phyloP scores from a whole-genome alignment of 2,329 filamentous ascomycete genomes.

The Trichoderma sp. region DNA sequence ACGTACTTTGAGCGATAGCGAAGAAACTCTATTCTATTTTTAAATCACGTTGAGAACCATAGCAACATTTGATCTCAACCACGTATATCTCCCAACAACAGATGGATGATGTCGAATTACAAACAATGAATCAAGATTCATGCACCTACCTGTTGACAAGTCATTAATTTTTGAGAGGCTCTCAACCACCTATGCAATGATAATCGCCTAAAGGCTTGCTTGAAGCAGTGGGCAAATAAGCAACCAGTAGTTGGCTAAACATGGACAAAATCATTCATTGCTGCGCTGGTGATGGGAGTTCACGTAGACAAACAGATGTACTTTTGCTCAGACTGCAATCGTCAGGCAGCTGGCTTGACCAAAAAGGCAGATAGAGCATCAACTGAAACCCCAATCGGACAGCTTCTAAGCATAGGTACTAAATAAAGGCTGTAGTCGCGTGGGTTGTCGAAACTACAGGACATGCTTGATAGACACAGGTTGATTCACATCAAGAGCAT shows the following conservation, averaged over 20 bases:
- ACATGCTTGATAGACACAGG: neutral
- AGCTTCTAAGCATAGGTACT: neutral
- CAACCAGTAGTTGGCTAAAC: too few relatives aligned
- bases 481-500: neutral
- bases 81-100: neutral
- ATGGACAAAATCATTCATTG: too few relatives aligned
- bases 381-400: neutral
- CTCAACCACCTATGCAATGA: too few relatives aligned
- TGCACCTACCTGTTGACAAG: neutral
- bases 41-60: neutral
- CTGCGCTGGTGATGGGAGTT: too few relatives aligned
- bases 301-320: too few relatives aligned
- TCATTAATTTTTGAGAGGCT: too few relatives aligned
- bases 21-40: neutral
- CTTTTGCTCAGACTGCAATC: too few relatives aligned
- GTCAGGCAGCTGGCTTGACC: too few relatives aligned
- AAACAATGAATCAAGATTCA: neutral
- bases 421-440: neutral
- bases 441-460: conserved; percentile 1
- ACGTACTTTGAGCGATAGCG: neutral
- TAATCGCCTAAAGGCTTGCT: too few relatives aligned
- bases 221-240: too few relatives aligned
- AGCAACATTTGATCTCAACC: neutral
- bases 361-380: too few relatives aligned
- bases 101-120: neutral